Conservation (phyloP, 2,329 filamentous ascomycete species). For the Apiospora saccharicola region DNA sequence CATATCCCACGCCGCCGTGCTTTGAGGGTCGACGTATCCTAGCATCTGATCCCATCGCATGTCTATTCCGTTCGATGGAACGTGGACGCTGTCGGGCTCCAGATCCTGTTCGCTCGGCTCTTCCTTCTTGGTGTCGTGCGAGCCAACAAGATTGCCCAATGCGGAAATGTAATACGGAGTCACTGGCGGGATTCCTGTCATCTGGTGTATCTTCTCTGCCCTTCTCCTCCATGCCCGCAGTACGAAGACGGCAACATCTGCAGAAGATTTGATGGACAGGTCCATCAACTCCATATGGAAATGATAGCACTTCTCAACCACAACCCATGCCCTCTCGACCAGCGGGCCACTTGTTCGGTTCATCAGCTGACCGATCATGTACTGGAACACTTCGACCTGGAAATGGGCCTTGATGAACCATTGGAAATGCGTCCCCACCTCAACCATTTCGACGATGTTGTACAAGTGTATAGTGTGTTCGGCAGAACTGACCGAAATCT, state of each 20-base stretch:
- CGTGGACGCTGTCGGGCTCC: conserved; percentile 17
- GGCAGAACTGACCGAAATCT: conserved; percentile 56
- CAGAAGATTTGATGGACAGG: conserved; percentile 52
- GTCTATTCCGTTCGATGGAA: conserved; percentile 29
- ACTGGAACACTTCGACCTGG: conserved; percentile 63
- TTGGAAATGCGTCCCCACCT: conserved; percentile 51
- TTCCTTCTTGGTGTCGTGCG: conserved; percentile 40
- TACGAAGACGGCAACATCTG: conserved; percentile 54
- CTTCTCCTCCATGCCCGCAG: conserved; percentile 62
- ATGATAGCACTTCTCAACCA: conserved; percentile 54
- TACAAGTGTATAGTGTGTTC: conserved; percentile 57
- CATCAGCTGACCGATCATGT: conserved; percentile 62
- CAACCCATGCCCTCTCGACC: conserved; percentile 61
- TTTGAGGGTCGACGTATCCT: conserved; percentile 38
- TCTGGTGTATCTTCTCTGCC: conserved; percentile 49
- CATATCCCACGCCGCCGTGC: conserved; percentile 42
- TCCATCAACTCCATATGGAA: conserved; percentile 61
- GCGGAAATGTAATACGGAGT: conserved; percentile 55
- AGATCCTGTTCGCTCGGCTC: conserved; percentile 10
- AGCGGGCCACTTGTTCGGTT: conserved; percentile 56
- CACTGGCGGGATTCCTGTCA: conserved; percentile 47
- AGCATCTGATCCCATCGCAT: conserved; percentile 44
- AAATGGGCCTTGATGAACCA: conserved; percentile 62
- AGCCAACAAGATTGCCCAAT: conserved; percentile 52
- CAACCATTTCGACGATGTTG: conserved; percentile 45